A percentile compares a stretch with the other conserved stretches of the same genome.
Evolutionary conservation across 2,329 filamentous ascomycete species (phyloP).

Genomic region (Aureobasidium sp.): DNA sequence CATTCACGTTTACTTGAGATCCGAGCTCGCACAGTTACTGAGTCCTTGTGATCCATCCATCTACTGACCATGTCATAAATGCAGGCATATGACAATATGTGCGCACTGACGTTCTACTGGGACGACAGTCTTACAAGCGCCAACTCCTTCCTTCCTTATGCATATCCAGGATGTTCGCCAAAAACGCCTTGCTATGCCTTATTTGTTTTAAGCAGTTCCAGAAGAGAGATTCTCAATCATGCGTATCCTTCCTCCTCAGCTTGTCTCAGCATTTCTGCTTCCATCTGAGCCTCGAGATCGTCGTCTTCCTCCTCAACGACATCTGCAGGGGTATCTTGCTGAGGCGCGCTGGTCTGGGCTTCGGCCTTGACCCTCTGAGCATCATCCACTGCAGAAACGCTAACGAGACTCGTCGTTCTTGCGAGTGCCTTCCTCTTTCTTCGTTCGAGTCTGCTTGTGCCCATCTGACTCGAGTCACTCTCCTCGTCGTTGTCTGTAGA

Average conservation of each 20-base stretch:
- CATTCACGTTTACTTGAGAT: background rate
- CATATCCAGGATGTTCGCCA: constrained; percentile 3
- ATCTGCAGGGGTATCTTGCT: constrained; percentile 27
- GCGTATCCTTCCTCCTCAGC: constrained; percentile 32
- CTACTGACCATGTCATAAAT: background rate
- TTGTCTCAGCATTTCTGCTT: constrained; percentile 36
- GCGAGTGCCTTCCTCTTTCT: constrained; percentile 43
- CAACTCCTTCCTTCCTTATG: background rate
- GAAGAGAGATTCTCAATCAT: background rate
- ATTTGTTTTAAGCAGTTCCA: background rate
- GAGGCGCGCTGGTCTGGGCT: constrained; percentile 34
- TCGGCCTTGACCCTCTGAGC: constrained; percentile 21
- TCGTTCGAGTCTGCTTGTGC: constrained; percentile 37
- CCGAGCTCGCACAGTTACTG: background rate
- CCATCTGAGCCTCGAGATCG: constrained; percentile 53
- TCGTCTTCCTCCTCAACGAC: constrained; percentile 38
- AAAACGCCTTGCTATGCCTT: constrained; percentile 14
- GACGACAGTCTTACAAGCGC: background rate
- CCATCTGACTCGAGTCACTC: constrained; percentile 30
- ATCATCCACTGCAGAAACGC: constrained; percentile 33
- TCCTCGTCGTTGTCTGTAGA: constrained; percentile 34
- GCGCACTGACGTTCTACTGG: background rate
- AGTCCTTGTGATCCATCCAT: background rate
- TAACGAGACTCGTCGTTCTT: constrained; percentile 41
- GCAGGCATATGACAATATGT: background rate